Evolutionary conservation across 257 asterid species (phyloP), one percentile per base, ranked within the genome.

Genomic region (Striga asiatica): DNA sequence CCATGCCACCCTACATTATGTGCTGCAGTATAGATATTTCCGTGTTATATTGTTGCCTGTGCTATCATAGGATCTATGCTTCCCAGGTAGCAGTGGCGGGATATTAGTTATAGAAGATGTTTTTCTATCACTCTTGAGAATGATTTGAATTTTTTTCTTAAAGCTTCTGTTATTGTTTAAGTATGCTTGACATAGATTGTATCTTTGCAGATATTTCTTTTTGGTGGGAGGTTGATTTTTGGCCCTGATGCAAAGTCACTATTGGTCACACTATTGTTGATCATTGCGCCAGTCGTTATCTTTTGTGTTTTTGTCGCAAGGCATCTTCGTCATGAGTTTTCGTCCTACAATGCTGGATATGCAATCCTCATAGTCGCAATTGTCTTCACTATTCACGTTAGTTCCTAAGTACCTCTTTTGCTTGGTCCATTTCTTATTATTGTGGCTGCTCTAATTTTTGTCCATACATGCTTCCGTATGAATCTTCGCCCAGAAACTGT

Each of bases 191-290:
- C 67, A 48, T 46, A 27, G 22, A 58, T 5, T 38, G 32, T 28
- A 49, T 67, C 61, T 69, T n/a, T 56, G 80, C 98, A 91, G 98
- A 84, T 80, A 19, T 92, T 92, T 75, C 79, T 79, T 63, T 67
- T 92, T 8, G 81, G 94, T 34, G 98, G 98, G 75, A 84, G 98
- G 74, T 73, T 92, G 86, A 84, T 92, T 38, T 87, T 92, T 79
- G 98, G 98, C 65, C 98, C 98, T 8, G 97, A 92, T 74, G 98
- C 98, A 20, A 84, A 76, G 75, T 87, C 98, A 8, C 70, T 92
- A 87, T 88, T 92, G 29, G 79, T 76, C 81, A 92, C 93, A 62
- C 69, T 92, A 75, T 64, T 81, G 74, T 78, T 87, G 64, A 75
- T 92, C 74, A 74, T 82, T 56, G 82, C 72, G 58, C 98, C 97